Base-by-base conservation (phyloP, 2,329 filamentous ascomycete genomes). In the Ceratocystis lukuohia region DNA sequence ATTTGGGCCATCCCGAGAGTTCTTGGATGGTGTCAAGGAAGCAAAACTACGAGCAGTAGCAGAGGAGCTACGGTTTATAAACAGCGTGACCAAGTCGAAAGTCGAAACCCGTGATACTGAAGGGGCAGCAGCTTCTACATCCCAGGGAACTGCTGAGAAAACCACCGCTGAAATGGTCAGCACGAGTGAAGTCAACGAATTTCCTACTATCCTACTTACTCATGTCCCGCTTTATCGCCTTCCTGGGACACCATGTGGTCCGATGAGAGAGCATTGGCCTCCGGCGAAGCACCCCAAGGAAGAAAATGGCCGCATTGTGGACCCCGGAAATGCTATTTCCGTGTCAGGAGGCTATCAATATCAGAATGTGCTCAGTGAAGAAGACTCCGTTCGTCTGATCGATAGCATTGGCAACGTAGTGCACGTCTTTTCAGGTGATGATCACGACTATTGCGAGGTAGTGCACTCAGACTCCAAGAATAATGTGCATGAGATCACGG, bases 361-460 rank as follows among this genome's bases (percentile, higher is more conserved):
- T 73, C 93, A 97, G 74, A 99, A 96, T 71, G 93, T 96, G 2
- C 83, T 99, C 30, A 88, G 83, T 63, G 84, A 87, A 62, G 80
- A 84, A 1, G 85, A 96, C 70, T 94, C 92, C 0, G 80, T 85
- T 59, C 85, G 86, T 64, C 79, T 99, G 46, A 78, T 96, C 53
- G 82, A 87, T 68, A 89, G 86, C 69, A 80, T 96, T 44, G 91
- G 91, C 44, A 89, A 94, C 69, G 84, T 97, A 12, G 81, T 84
- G 2, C 88, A 94, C 70, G 88, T 92, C 56, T 99, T 97, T 73
- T 96, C 91, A 0, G 94, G 94, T 10, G 94, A 99, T 71, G 94
- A 99, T 73, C 94, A 99, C 77, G 94, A 99, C 77, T 96, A 97
- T 77, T 99, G 94, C 76, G 92, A 96, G 72, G 78, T 97, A 5